These are phyloP conservation scores for Fusarium drepaniforme DNA, from an alignment of 2,329 filamentous ascomycete species.

Conservation along the genomic window DNA sequence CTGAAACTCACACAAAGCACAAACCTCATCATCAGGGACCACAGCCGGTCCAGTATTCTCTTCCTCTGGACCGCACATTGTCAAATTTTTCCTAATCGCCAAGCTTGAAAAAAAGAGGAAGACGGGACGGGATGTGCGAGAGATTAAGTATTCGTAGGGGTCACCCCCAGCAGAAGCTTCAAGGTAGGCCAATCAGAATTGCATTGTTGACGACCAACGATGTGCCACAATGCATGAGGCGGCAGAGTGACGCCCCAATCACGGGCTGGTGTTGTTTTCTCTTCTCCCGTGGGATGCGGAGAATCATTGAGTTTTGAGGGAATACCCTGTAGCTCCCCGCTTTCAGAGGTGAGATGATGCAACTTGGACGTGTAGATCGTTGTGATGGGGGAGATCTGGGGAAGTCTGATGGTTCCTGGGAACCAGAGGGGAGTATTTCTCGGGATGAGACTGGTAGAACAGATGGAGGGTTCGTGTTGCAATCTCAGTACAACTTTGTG, in stretches of 20 bases:
- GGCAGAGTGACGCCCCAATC: neutral
- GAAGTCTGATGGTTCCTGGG: neutral
- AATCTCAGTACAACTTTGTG: neutral
- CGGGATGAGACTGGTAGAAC: too few relatives aligned
- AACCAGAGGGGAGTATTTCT: neutral
- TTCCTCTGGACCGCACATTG: neutral
- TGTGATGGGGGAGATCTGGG: neutral
- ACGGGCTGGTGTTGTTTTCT: neutral
- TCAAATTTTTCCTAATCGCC: neutral
- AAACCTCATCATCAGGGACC: conserved; percentile 3
- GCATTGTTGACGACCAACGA: neutral
- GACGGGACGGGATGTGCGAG: neutral
- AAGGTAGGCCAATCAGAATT: neutral
- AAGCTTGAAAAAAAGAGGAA: neutral
- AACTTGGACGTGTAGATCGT: neutral
- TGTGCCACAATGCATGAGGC: neutral
- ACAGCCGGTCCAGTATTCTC: neutral
- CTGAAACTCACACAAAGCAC: neutral
- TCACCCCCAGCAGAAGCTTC: neutral
- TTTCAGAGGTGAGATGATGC: neutral
- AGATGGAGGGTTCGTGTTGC: neutral
- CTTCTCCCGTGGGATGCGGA: neutral
- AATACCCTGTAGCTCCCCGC: neutral
- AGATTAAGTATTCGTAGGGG: neutral
- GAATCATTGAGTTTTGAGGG: neutral